phyloP scores from a whole-genome alignment of 352 stramenopile species.

The Sclerospora graminicola region DNA sequence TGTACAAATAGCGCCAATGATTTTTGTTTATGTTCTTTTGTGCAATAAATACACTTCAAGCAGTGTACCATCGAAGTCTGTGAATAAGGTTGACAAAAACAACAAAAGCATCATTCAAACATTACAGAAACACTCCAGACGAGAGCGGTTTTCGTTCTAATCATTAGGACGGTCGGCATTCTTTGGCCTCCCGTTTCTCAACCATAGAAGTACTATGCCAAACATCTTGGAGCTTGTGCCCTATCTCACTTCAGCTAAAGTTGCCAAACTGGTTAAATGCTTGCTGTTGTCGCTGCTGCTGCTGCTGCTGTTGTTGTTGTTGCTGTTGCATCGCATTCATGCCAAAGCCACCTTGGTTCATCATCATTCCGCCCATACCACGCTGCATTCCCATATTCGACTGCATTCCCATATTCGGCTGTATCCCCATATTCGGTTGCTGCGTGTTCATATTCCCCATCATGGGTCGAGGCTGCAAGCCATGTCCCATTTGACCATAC shows the following conservation, averaged over 20 bases:
- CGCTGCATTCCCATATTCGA: slow-evolving; percentile 28
- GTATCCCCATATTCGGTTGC: slow-evolving; percentile 21
- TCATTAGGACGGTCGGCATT: slow-evolving; percentile 9
- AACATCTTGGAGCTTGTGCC: background rate
- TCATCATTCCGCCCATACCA: slow-evolving; percentile 58
- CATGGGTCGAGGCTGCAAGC: slow-evolving; percentile 3
- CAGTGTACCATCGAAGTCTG: too few relatives aligned
- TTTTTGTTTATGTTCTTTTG: background rate
- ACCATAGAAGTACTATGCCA: too few relatives aligned
- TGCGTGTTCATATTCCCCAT: slow-evolving; percentile 36
- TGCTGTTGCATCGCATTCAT: slow-evolving; percentile 40
- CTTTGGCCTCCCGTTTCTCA: too few relatives aligned
- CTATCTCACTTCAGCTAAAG: slow-evolving; percentile 16
- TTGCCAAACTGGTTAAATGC: slow-evolving; percentile 49
- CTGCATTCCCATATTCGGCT: slow-evolving; percentile 30
- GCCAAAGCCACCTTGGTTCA: slow-evolving; percentile 42
- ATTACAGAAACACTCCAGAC: slow-evolving; percentile 8
- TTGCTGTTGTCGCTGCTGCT: slow-evolving; percentile 49
- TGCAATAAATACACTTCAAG: background rate
- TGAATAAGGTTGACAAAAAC: too few relatives aligned
- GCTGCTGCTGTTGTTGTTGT: slow-evolving; percentile 40
- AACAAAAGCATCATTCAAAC: slow-evolving; percentile 3
- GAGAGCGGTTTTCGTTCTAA: slow-evolving; percentile 12
- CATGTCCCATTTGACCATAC: slow-evolving; percentile 27
- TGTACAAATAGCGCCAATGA: slow-evolving; percentile 16